phyloP scores from a whole-genome alignment of 108 stramenopile species.

The Cyclotella choctawhatcheeana region DNA sequence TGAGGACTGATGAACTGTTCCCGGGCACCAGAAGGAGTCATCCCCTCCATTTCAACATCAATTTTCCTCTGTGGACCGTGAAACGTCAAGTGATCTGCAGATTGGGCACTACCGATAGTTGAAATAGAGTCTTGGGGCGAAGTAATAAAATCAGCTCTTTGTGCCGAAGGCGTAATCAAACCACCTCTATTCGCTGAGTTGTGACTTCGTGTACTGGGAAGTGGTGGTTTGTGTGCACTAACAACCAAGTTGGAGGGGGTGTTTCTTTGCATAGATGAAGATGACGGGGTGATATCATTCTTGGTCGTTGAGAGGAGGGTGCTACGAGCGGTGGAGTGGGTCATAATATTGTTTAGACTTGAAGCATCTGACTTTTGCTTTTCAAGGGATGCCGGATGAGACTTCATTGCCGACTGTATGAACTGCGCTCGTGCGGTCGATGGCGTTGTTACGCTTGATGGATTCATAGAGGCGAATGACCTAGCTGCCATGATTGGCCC shows the following conservation, averaged over 20 bases:
- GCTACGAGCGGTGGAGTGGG: slow-evolving; percentile 8
- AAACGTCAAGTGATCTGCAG: background rate
- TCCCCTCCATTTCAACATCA: background rate
- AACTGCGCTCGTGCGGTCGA: slow-evolving; percentile 11
- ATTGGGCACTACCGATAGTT: background rate
- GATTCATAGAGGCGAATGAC: slow-evolving; percentile 22
- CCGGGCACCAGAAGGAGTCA: background rate
- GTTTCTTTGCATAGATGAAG: background rate
- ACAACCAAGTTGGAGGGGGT: slow-evolving; percentile 8
- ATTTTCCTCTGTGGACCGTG: background rate
- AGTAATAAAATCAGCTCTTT: slow-evolving; percentile 8
- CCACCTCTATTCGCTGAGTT: too few species aligned
- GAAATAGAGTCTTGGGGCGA: slow-evolving; percentile 9
- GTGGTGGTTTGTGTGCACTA: background rate
- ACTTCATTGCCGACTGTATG: background rate
- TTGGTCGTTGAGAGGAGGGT: background rate
- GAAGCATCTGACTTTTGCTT: background rate
- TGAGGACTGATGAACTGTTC: background rate
- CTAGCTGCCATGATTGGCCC: slow-evolving; percentile 49
- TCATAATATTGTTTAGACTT: background rate
- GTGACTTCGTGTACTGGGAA: background rate
- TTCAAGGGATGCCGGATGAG: background rate
- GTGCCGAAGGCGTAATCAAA: slow-evolving; percentile 4
- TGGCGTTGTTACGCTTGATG: background rate
- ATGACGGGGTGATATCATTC: background rate